phyloP scores from a whole-genome alignment of 2,329 filamentous ascomycete species.

The Colletotrichum sp. region DNA sequence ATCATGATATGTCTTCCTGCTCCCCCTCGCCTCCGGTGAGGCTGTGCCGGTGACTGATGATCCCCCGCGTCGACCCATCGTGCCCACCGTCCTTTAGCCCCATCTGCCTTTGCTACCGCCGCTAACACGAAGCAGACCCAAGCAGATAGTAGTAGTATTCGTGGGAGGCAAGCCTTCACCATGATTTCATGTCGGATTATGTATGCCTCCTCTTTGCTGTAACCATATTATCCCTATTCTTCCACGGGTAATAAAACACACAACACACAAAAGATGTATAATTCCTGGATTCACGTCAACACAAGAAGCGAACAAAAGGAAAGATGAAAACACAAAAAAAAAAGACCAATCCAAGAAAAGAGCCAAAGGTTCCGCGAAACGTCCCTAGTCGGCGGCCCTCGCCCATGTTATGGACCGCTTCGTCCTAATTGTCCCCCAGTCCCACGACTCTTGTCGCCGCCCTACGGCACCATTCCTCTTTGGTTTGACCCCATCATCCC shows the following conservation, averaged over 20 bases:
- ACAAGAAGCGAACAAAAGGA: not conserved
- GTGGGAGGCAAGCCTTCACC: conserved; percentile 19
- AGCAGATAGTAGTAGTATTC: conserved; percentile 5
- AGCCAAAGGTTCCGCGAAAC: not conserved
- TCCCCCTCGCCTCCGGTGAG: not conserved
- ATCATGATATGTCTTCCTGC: not conserved
- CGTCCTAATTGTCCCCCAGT: not conserved
- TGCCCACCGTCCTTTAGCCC: not conserved
- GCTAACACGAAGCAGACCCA: not conserved
- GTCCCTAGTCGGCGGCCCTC: not conserved
- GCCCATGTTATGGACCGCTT: conserved; percentile 10
- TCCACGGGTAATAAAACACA: not conserved
- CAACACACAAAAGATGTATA: not conserved
- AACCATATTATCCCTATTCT: not conserved
- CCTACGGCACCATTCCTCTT: not conserved
- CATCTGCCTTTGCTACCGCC: not conserved
- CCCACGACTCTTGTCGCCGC: not conserved
- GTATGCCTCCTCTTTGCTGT: not conserved
- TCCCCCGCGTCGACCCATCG: not conserved
- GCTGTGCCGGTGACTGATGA: not conserved
- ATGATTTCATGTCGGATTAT: conserved; percentile 20
- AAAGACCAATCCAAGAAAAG: not conserved
- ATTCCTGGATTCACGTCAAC: not conserved
- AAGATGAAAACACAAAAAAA: not conserved
- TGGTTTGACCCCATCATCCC: not conserved